Evolutionary conservation across 2,329 filamentous ascomycete species (phyloP).

Genomic region (Diaporthe eres): DNA sequence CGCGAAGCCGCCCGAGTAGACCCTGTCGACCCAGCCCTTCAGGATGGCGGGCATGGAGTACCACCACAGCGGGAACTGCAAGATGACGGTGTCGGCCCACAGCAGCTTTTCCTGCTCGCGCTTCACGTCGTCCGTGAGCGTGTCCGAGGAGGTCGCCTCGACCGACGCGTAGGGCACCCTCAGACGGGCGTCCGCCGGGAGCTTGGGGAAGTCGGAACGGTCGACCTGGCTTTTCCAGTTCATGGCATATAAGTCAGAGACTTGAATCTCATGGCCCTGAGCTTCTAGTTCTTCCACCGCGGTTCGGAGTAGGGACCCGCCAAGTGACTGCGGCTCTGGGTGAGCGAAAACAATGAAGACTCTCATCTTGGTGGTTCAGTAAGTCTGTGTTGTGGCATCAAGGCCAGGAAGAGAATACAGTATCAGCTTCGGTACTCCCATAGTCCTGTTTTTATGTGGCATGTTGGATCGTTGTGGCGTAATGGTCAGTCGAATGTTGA

Average conservation of each 20-base stretch:
- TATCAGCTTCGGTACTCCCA: no score
- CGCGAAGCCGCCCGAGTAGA: constrained; percentile 2
- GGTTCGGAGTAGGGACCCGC: neutral
- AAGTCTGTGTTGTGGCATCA: neutral
- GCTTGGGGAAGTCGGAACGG: constrained; percentile 7
- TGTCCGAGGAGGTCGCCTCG: neutral
- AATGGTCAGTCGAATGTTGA: neutral
- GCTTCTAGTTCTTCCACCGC: constrained; percentile 1
- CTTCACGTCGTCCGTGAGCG: constrained; percentile 4
- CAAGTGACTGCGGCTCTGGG: constrained; percentile 1
- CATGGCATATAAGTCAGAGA: constrained; percentile 13
- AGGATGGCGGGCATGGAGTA: constrained; percentile 10
- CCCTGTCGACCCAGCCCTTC: constrained; percentile 18
- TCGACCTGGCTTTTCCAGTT: constrained; percentile 6
- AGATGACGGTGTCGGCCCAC: neutral
- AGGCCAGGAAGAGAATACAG: neutral
- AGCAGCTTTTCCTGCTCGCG: constrained; percentile 5
- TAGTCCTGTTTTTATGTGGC: neutral
- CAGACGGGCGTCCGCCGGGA: neutral
- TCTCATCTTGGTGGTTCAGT: neutral
- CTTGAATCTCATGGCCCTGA: neutral
- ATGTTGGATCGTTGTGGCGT: neutral
- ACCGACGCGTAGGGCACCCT: neutral
- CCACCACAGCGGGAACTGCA: constrained; percentile 15
- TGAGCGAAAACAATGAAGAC: constrained; percentile 19